Evolutionary conservation across 805 yeast genomes (phyloP).

Genomic region (Ogataea nitratoaversa): DNA sequence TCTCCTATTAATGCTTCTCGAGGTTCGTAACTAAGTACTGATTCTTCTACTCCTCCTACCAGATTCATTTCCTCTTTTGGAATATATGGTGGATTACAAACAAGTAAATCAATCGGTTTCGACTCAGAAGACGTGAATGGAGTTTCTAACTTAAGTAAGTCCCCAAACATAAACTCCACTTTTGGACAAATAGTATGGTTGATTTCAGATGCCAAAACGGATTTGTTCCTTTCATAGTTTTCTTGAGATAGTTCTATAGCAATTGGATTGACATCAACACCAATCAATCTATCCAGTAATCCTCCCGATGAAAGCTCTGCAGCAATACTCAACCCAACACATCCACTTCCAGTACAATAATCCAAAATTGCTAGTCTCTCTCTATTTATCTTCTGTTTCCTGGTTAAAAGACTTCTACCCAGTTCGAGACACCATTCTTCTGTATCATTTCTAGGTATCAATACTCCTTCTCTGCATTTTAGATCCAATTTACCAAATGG

Average conservation of each 20-base stretch:
- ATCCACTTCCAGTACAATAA: constrained; percentile 87
- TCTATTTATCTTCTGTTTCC: neutral
- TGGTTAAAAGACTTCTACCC: constrained; percentile 11
- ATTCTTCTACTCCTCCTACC: constrained; percentile 45
- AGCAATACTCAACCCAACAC: constrained; percentile 60
- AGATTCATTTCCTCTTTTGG: constrained; percentile 40
- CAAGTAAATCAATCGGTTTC: constrained; percentile 44
- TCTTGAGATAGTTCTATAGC: constrained; percentile 50
- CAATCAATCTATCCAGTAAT: constrained; percentile 26
- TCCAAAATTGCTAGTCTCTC: constrained; percentile 44
- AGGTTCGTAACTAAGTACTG: constrained; percentile 78
- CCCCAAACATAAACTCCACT: constrained; percentile 19
- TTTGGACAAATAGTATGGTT: neutral
- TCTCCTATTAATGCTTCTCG: constrained; percentile 74
- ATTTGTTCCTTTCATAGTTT: constrained; percentile 33
- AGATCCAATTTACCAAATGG: constrained; percentile 77
- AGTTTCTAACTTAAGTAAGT: constrained; percentile 13
- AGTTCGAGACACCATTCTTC: constrained; percentile 77
- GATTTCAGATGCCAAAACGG: neutral
- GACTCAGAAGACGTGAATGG: neutral
- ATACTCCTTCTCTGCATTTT: constrained; percentile 55
- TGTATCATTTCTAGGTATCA: constrained; percentile 94
- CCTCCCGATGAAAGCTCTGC: constrained; percentile 30
- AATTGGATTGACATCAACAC: constrained; percentile 50
- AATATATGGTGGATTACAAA: constrained; percentile 93